A percentile compares a stretch with the other conserved stretches of the same genome.
Conservation (phyloP, 2,329 filamentous ascomycete species). For the Penicillium sp. region DNA sequence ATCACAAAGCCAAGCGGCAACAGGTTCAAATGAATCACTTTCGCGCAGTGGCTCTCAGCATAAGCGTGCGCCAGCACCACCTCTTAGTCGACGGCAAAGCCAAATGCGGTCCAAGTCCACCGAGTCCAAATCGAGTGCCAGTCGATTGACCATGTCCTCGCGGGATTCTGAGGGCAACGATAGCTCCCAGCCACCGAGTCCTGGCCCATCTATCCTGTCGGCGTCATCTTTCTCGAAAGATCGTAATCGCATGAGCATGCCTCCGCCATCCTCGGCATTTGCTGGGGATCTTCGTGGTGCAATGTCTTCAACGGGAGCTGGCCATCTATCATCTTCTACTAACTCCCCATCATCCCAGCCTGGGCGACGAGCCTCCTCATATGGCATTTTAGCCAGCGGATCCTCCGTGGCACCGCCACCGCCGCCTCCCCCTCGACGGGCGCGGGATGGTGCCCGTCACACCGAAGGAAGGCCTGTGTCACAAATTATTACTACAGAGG, state of each 20-base stretch:
- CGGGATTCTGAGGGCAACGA: constrained; percentile 47
- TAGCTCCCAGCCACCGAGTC: constrained; percentile 29
- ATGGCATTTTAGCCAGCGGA: constrained; percentile 21
- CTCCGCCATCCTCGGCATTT: constrained; percentile 15
- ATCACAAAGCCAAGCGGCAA: constrained; percentile 11
- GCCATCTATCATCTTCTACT: constrained; percentile 20
- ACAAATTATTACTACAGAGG: constrained; percentile 23
- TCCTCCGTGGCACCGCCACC: constrained; percentile 41
- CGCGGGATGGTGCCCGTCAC: constrained; percentile 43
- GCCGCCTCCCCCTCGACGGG: constrained; percentile 50
- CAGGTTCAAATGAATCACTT: constrained; percentile 23
- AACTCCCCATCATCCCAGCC: constrained; percentile 20
- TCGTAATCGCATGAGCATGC: constrained; percentile 24
- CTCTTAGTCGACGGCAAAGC: constrained; percentile 50
- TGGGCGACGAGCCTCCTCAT: constrained; percentile 30
- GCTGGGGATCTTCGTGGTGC: constrained; percentile 9
- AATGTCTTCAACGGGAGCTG: constrained; percentile 3
- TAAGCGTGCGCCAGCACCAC: constrained; percentile 50
- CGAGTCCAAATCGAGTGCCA: constrained; percentile 31
- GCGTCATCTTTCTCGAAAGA: constrained; percentile 9
- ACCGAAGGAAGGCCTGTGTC: constrained; percentile 26
- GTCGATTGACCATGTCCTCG: constrained; percentile 40
- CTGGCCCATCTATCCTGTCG: constrained; percentile 23
- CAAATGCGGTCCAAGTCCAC: constrained; percentile 42
- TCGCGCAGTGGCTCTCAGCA: constrained; percentile 35